These are phyloP conservation scores for Chenopodium berlandieri DNA, from an alignment of 148 eudicot species.

Conservation along the genomic window DNA sequence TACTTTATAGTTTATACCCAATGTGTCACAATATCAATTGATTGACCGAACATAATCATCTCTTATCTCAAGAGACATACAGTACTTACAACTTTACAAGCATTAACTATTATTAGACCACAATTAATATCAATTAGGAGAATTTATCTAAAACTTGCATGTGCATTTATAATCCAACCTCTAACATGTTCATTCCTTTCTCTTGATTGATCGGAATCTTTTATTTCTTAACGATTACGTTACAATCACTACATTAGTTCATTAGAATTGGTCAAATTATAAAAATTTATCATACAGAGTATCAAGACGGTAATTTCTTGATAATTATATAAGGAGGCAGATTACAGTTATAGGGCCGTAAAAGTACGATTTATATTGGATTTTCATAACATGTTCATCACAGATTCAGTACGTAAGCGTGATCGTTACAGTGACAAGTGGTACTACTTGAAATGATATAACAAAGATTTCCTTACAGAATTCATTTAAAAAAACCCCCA, in stretches of 20 bases:
- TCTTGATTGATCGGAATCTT: neutral
- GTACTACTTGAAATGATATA: neutral
- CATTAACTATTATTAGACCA: neutral
- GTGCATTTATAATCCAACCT: neutral
- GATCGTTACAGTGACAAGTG: neutral
- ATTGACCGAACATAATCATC: neutral
- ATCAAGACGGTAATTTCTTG: too few relatives aligned
- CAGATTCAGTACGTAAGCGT: neutral
- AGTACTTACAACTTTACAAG: neutral
- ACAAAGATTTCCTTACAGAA: neutral
- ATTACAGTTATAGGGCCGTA: neutral
- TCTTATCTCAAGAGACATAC: neutral
- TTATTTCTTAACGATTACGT: neutral
- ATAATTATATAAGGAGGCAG: too few relatives aligned
- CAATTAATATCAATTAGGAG: neutral
- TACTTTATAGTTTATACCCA: too few relatives aligned
- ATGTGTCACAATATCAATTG: neutral
- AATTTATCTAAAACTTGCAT: conserved; percentile 6
- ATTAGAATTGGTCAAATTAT: too few relatives aligned
- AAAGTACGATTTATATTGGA: neutral
- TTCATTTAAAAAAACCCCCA: neutral
- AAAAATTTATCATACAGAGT: too few relatives aligned
- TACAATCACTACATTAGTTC: neutral
- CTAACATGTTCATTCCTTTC: conserved; percentile 1
- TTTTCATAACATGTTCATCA: neutral